phyloP scores from a whole-genome alignment of 805 yeast genomes.

The Saturnispora sanitii region DNA sequence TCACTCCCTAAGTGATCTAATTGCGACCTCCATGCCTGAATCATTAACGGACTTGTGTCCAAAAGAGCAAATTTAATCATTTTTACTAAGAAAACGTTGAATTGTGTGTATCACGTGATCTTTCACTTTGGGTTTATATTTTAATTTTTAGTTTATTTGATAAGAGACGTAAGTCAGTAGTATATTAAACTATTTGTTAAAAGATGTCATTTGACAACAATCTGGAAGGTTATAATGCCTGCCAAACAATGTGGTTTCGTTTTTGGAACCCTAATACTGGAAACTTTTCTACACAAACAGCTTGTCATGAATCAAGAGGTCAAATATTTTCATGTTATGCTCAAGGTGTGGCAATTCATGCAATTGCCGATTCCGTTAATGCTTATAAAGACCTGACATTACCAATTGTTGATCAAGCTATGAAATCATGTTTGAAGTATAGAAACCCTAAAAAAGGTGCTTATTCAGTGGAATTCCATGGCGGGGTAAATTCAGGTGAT shows the following conservation, averaged over 20 bases:
- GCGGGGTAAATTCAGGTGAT: slow-evolving; percentile 31
- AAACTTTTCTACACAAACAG: slow-evolving; percentile 32
- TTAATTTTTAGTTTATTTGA: no score
- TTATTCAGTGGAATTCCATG: slow-evolving; percentile 39
- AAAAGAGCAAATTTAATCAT: not conserved
- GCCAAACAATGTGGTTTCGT: slow-evolving; percentile 33
- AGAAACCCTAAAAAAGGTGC: slow-evolving; percentile 43
- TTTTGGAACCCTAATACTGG: slow-evolving; percentile 32
- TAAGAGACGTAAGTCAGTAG: no score
- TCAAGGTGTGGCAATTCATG: slow-evolving; percentile 54
- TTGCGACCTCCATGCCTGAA: slow-evolving; percentile 2
- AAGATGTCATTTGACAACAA: slow-evolving; percentile 20
- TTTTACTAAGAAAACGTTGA: no score
- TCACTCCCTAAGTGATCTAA: not conserved
- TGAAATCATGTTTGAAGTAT: slow-evolving; percentile 41
- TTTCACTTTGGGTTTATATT: no score
- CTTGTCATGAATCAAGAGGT: slow-evolving; percentile 37
- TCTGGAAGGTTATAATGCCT: slow-evolving; percentile 31
- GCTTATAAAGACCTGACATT: slow-evolving; percentile 41
- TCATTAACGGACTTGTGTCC: not conserved
- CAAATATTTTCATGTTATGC: slow-evolving; percentile 60
- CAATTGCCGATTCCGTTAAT: slow-evolving; percentile 55
- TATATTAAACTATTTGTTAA: no score
- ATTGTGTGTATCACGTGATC: slow-evolving; percentile 3
- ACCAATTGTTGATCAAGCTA: slow-evolving; percentile 44